Base-by-base conservation (phyloP, 179 eudicot species). In the Monotropa hypopitys region DNA sequence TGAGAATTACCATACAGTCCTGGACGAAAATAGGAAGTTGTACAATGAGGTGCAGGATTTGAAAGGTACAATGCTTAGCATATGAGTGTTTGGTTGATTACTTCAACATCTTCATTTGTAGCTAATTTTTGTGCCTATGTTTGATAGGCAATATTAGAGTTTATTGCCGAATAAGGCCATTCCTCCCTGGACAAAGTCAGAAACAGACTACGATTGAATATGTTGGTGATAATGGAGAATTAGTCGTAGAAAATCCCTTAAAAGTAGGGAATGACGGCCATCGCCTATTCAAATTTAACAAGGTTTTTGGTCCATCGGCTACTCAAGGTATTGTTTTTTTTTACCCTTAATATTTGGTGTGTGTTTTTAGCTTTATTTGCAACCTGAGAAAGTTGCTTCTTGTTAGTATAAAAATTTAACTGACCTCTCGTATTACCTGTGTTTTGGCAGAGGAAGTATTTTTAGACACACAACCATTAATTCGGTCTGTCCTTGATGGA, bases 401-500 rank as follows among this genome's bases (percentile, higher is more conserved):
- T 20, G n/a, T 68, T 73, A 47, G 70, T 42, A 51, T 12, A 76
- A 62, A 32, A 63, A 21, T 43, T 13, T 49, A 3, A 23, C 26
- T 18, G 26, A 15, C 30, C 69, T 47, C 61, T 47, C 62, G 30
- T 76, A 23, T 54, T 23, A 72, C 50, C 51, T 16, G n/a, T 73
- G 40, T 20, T 32, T 42, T 84, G 51, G 80, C 92, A 92, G 98
- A 94, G 97, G 98, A 92, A 80, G 96, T 94, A 61, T 94, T 92
- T 76, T 75, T 83, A 72, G 98, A 94, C 76, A 94, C 97, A 53
- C 98, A 86, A 77, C 97, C 96, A 61, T 77, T 94, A 62, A 92
- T 94, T 78, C 88, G 98, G 59, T 94, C 98, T 12, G 98, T 92
- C 51, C 94, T 94, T 77, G 98, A 94, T 82, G 98, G 98, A 5